phyloP scores from a whole-genome alignment of 345 rosid species.

The Ceriops tagal region DNA sequence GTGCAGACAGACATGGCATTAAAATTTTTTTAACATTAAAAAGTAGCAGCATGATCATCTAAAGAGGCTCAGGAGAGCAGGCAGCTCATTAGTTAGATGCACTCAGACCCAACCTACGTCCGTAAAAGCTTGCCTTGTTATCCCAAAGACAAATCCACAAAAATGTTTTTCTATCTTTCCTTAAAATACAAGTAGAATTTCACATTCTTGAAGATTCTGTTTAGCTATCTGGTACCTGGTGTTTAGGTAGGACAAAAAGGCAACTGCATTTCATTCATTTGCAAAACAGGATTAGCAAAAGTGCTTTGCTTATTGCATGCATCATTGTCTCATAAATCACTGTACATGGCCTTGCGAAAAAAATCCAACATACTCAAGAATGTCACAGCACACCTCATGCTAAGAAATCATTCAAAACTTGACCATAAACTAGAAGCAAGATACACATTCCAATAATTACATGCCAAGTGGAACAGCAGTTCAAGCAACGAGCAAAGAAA shows the following conservation, averaged over 20 bases:
- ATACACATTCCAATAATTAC: not conserved
- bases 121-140: no score
- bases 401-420: not conserved
- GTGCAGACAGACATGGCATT: no score
- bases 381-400: not conserved
- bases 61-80: no score
- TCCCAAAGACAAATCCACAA: no score
- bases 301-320: not conserved
- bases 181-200: no score
- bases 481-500: not conserved
- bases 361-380: not conserved
- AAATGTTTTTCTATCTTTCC: no score
- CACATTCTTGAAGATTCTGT: no score
- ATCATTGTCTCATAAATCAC: not conserved
- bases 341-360: not conserved
- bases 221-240: no score
- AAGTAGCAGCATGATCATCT: no score
- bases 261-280: not conserved
- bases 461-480: not conserved
- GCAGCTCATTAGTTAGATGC: no score
- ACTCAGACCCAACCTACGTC: no score
- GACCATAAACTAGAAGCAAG: not conserved
- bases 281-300: not conserved
- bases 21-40: no score
- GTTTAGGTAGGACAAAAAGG: not conserved